These are phyloP conservation scores for Kurtzmaniella natalensis DNA, from an alignment of 1,139 yeast species.

Conservation along the genomic window DNA sequence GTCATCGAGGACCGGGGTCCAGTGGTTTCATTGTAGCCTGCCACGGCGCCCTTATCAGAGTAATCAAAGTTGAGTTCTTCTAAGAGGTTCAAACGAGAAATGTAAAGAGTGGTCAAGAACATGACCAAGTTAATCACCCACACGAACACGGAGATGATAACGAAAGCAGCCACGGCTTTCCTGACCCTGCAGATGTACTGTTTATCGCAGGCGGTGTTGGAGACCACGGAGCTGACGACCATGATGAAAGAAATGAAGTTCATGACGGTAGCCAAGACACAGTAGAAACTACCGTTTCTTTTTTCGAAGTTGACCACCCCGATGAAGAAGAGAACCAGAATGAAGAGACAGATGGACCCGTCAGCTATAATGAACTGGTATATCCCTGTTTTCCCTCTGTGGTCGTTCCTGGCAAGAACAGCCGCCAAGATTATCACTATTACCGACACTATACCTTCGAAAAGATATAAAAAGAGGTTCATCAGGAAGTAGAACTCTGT, in stretches of 20 bases:
- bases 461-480: slow-evolving; percentile 28
- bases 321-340: slow-evolving; percentile 32
- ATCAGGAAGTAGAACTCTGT: slow-evolving; percentile 22
- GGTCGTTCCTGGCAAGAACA: slow-evolving; percentile 23
- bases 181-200: slow-evolving; percentile 27
- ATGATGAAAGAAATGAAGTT: slow-evolving; percentile 32
- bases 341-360: slow-evolving; percentile 29
- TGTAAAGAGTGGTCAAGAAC: slow-evolving; percentile 39
- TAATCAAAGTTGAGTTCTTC: slow-evolving; percentile 36
- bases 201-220: slow-evolving; percentile 18
- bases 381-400: slow-evolving; percentile 18
- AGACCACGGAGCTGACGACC: slow-evolving; percentile 23
- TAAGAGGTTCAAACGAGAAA: slow-evolving; percentile 34
- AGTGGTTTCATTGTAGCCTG: slow-evolving; percentile 2
- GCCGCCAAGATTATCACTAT: slow-evolving; percentile 29
- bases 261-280: slow-evolving; percentile 30
- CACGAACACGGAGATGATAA: slow-evolving; percentile 35
- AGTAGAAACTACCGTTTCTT: slow-evolving; percentile 42
- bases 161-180: slow-evolving; percentile 34
- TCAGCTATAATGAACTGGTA: slow-evolving; percentile 40
- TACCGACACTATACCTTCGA: slow-evolving; percentile 32
- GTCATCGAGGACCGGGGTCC: slow-evolving; percentile 1
- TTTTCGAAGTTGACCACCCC: slow-evolving; percentile 36
- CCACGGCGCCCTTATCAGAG: slow-evolving; percentile 17
- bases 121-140: slow-evolving; percentile 39